Base-by-base conservation (phyloP, 371 early-diverging fungal species). In the Mortierella sp. region DNA sequence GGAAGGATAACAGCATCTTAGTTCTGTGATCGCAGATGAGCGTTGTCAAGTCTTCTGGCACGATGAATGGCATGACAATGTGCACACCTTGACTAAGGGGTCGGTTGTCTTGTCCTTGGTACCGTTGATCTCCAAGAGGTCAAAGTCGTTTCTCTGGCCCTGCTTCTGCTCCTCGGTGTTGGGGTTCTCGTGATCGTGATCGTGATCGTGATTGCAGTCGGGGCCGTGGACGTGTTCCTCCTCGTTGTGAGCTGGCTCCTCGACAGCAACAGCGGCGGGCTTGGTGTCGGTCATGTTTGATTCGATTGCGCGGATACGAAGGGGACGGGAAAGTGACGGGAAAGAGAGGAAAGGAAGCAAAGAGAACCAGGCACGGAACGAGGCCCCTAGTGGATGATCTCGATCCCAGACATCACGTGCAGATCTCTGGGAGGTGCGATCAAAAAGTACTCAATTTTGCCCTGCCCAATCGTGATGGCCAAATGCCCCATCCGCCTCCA, bases 81-180 rank as follows among this genome's bases (percentile, higher is more conserved):
- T 9, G 30, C 62, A 26, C 21, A 69, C 69, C 72, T 84, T 78
- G 58, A 85, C 88, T 63, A 84, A 82, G 58, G 90, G 90, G 70
- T 89, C 88, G 30, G 79, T 76, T 19, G 85, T 86, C 69, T 87
- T 84, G 56, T 79, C 80, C 53, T 81, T 65, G 60, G 83, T 87
- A 65, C 83, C 84, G 41, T 84, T 84, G 43, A 80, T 79, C 76
- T 86, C 87, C 56, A 89, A 72, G 28, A 89, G 80, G 74, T 89
- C 90, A 69, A 84, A 89, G 58, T 85, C 84, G 47, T 85, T 83
- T 71, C 86, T 69, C 54, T 68, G 67, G 43, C 64, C 63, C 50
- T 13, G 26, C 45, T 23, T 63, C 34, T 67, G 61, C 52, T 50
- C 51, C 51, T 50, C 51, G 16, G 51, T 16, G 12, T 6, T 13